Evolutionary conservation across 192 early-diverging fungal species (phyloP).

Genomic region (Coemansia aciculifera): DNA sequence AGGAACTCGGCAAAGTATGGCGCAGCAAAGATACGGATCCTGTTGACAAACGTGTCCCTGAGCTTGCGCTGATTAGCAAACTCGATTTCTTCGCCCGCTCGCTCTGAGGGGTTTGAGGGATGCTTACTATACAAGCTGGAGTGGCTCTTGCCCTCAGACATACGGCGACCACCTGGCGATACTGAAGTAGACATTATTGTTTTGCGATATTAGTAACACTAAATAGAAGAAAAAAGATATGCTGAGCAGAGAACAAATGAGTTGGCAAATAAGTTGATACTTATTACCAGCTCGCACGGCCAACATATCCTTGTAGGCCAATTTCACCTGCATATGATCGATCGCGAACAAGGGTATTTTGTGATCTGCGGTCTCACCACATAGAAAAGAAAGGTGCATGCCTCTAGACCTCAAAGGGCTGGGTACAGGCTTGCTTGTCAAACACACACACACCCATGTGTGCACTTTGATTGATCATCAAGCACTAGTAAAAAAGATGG

Average conservation of each 20-base stretch:
- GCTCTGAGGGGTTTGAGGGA: constrained; percentile 23
- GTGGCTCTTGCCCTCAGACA: constrained; percentile 13
- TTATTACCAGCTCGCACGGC: neutral
- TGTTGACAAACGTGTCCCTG: constrained; percentile 37
- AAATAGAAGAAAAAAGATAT: neutral
- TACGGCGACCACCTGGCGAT: constrained; percentile 1
- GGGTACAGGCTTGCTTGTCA: neutral
- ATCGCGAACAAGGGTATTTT: neutral
- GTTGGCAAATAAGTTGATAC: neutral
- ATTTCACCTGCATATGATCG: neutral
- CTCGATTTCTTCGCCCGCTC: constrained; percentile 52
- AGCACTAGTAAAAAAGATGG: neutral
- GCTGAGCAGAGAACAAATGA: neutral
- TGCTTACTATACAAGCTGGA: constrained; percentile 24
- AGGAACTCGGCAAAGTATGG: constrained; percentile 57
- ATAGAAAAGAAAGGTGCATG: neutral
- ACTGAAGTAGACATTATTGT: constrained; percentile 19
- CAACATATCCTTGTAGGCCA: neutral
- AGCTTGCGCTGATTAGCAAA: constrained; percentile 40
- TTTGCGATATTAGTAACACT: neutral
- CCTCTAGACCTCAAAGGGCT: neutral
- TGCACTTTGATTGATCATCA: neutral
- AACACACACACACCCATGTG: neutral
- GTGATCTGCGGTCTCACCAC: neutral
- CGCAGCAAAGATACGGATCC: constrained; percentile 49